phyloP scores from a whole-genome alignment of 164 flowering plant genomes.

The Aristolochia fimbriata region DNA sequence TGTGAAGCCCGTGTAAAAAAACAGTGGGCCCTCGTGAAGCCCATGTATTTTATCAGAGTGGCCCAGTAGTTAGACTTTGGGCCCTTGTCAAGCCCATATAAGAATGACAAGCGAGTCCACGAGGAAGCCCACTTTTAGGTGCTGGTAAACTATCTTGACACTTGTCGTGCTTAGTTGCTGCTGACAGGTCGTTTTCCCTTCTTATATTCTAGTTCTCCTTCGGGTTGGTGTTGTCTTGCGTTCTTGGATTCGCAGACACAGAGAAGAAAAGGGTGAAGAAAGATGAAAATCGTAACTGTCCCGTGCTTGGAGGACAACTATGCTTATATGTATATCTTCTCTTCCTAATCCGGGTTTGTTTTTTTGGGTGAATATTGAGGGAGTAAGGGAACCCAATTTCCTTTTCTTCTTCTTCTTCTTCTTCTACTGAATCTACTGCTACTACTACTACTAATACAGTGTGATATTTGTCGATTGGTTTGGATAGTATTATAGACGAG shows the following conservation, averaged over 20 bases:
- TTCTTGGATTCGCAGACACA: not conserved
- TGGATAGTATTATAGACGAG: constrained; percentile 73
- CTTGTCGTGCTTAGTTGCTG: not conserved
- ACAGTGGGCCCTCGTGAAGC: too few relatives aligned
- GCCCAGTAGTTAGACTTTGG: too few relatives aligned
- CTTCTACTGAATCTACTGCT: not conserved
- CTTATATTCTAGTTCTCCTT: not conserved
- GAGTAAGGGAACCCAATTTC: too few relatives aligned
- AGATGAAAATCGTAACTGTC: constrained; percentile 58
- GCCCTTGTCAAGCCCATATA: too few relatives aligned
- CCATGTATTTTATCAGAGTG: too few relatives aligned
- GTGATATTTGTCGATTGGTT: not conserved
- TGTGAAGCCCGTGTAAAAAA: too few relatives aligned
- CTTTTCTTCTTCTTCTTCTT: not conserved
- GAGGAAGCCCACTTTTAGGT: too few relatives aligned
- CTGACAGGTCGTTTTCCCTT: not conserved
- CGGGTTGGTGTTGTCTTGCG: not conserved
- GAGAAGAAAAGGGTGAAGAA: not conserved
- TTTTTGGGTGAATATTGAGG: not conserved
- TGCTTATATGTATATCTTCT: constrained; percentile 50
- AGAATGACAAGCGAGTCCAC: too few relatives aligned
- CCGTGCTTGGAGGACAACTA: constrained; percentile 91
- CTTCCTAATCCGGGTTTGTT: not conserved
- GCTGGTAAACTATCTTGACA: too few relatives aligned
- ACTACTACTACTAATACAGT: too few relatives aligned